These are phyloP conservation scores for Tranzscheliella williamsii DNA, from an alignment of 1,284 basidiomycete species.

Conservation along the genomic window DNA sequence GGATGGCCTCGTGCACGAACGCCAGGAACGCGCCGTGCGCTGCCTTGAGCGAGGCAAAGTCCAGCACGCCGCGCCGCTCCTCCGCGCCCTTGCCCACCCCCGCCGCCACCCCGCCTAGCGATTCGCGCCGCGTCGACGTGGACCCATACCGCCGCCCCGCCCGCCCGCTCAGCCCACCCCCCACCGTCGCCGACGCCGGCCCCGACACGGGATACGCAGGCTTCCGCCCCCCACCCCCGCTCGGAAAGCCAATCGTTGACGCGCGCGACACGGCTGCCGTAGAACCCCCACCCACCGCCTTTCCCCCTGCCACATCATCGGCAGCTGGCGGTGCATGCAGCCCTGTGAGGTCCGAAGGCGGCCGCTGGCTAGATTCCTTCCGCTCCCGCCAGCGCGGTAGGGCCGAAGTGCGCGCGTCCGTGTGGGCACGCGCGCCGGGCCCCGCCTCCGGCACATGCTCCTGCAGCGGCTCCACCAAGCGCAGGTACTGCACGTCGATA, in stretches of 20 bases:
- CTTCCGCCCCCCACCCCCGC: slow-evolving; percentile 1
- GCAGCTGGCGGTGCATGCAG: too few species aligned
- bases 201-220: slow-evolving; percentile 34
- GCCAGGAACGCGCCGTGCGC: slow-evolving; percentile 81
- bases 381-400: too few species aligned
- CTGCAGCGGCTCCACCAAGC: slow-evolving; percentile 69
- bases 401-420: too few species aligned
- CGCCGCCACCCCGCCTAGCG: slow-evolving; percentile 18
- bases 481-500: slow-evolving; percentile 77
- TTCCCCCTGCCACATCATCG: too few species aligned
- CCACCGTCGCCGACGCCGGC: slow-evolving; percentile 10
- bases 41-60: slow-evolving; percentile 79
- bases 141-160: slow-evolving; percentile 25
- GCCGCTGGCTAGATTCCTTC: too few species aligned
- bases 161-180: slow-evolving; percentile 1
- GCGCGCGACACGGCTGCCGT: not conserved
- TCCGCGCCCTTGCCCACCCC: slow-evolving; percentile 7
- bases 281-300: too few species aligned
- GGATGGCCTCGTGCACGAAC: slow-evolving; percentile 75
- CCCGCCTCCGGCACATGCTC: too few species aligned
- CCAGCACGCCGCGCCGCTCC: slow-evolving; percentile 60
- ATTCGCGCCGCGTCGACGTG: slow-evolving; percentile 19
- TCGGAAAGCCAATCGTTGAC: not conserved
- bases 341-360: too few species aligned
- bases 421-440: too few species aligned